Base-by-base conservation (phyloP, 2,329 filamentous ascomycete genomes). In the Talaromyces funiculosus region DNA sequence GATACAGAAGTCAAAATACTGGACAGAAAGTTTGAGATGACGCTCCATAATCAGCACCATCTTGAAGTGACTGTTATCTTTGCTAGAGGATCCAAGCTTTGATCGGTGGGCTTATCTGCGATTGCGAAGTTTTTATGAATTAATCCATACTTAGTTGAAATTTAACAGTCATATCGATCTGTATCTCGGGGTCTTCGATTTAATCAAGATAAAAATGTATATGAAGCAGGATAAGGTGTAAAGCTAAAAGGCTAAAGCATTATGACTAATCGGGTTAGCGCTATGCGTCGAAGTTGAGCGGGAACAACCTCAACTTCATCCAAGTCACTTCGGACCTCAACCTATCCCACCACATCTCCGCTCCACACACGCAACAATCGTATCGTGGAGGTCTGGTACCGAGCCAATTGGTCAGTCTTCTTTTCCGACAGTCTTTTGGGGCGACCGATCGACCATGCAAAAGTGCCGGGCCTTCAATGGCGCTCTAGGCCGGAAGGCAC, bases 1-100 rank as follows among this genome's bases (percentile, higher is more conserved):
- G 78, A 78, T n/a, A 88, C 90, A 67, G 78, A 77, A 9, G 82
- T 88, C 59, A 72, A 81, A 66, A 75, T 81, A 16, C 67, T 88
- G 61, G 75, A 81, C 1, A 77, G 81, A 60, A 81, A 80, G 12
- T 68, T 84, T 14, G 75, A 79, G 40, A 79, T 85, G 37, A 65
- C 59, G 7, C 65, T 67, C 22, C 61, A 67, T 14, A 70, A 66
- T 22, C 67, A n/a, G n/a, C n/a, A 69, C 35, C 53, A 59, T 14
- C 43, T 68, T 6, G 35, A 61, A 18, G 71, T 68, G 65, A 71
- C 68, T 1, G 57, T 70, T 16, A 74, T 76, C 56, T 67, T 74
- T 16, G 69, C 72, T 31, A 69, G 70, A 43, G 72, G 68, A 12
- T 67, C 68, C 62, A 62, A 62, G 38, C 51, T 56, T 24, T 62